These are phyloP conservation scores for Globisporangium okanoganense DNA, from an alignment of 352 stramenopile species.

Conservation along the genomic window DNA sequence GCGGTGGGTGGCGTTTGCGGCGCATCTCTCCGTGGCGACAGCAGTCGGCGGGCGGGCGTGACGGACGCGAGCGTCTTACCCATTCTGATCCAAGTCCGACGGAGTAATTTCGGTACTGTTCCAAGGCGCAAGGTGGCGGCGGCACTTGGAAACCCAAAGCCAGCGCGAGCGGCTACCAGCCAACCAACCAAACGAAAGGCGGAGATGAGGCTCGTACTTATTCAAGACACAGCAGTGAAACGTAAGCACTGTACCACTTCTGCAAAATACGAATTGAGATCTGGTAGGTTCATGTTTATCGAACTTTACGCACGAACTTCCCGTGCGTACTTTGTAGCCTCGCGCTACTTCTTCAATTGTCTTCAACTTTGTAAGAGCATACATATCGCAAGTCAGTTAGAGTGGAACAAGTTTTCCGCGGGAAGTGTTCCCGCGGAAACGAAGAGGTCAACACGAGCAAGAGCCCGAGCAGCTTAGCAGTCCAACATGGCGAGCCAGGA, in stretches of 20 bases:
- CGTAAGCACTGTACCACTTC: not conserved
- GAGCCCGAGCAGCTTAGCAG: not conserved
- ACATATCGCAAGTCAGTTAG: too few species aligned
- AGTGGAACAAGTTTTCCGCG: not conserved
- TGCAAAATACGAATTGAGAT: not conserved
- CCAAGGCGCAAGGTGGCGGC: not conserved
- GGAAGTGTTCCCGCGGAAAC: too few species aligned
- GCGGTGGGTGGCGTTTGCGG: slow-evolving; percentile 1
- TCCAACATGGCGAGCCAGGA: slow-evolving; percentile 60
- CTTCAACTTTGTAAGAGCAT: too few species aligned
- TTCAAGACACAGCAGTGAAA: too few species aligned
- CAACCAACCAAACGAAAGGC: slow-evolving; percentile 25
- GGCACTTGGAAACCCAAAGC: not conserved
- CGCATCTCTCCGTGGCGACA: slow-evolving; percentile 38
- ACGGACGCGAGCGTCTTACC: slow-evolving; percentile 54
- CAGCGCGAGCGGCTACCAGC: slow-evolving; percentile 29
- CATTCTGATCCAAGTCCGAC: slow-evolving; percentile 67
- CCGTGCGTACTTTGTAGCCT: too few species aligned
- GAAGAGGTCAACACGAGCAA: not conserved
- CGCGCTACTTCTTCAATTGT: too few species aligned
- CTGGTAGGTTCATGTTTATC: too few species aligned
- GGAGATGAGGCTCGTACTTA: not conserved
- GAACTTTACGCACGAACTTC: too few species aligned
- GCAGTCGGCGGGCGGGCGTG: slow-evolving; percentile 24
- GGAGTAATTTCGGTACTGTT: slow-evolving; percentile 82